These are phyloP conservation scores for Prototheca stagnorum DNA, from an alignment of 163 green algal species.

Conservation along the genomic window DNA sequence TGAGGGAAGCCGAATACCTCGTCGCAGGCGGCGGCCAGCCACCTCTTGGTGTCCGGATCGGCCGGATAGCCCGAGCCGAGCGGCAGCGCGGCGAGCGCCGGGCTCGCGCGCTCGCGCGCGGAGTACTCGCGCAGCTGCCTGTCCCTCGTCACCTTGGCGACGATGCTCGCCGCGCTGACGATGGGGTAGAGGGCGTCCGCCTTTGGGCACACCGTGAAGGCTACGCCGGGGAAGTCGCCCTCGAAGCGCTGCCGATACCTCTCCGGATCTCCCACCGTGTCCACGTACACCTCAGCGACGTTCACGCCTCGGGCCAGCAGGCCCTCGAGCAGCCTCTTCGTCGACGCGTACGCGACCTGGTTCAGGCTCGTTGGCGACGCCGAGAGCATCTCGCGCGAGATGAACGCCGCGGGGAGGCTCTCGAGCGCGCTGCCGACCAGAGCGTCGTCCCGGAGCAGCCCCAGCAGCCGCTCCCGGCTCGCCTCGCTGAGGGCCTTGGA, in stretches of 20 bases:
- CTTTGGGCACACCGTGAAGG: slow-evolving; percentile 78
- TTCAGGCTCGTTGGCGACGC: slow-evolving; percentile 54
- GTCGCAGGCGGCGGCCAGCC: slow-evolving; percentile 50
- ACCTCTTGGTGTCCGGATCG: slow-evolving; percentile 63
- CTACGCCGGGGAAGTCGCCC: slow-evolving; percentile 60
- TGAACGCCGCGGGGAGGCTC: slow-evolving; percentile 28
- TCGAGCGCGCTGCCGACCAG: slow-evolving; percentile 28
- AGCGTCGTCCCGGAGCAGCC: slow-evolving; percentile 19
- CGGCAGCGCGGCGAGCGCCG: neutral
- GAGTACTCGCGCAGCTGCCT: slow-evolving; percentile 9
- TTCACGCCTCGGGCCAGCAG: slow-evolving; percentile 42
- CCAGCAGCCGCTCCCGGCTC: slow-evolving; percentile 43
- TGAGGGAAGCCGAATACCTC: slow-evolving; percentile 66
- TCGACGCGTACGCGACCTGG: slow-evolving; percentile 54
- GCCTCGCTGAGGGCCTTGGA: slow-evolving; percentile 65
- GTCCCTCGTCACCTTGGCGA: slow-evolving; percentile 67
- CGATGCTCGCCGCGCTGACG: slow-evolving; percentile 81
- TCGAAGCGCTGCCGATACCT: slow-evolving; percentile 9
- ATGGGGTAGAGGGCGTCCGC: slow-evolving; percentile 82
- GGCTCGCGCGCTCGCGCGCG: slow-evolving; percentile 4
- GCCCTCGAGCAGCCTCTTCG: slow-evolving; percentile 50
- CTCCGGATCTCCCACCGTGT: slow-evolving; percentile 79
- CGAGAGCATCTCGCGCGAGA: slow-evolving; percentile 51
- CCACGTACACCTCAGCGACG: slow-evolving; percentile 66
- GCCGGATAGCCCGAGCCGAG: slow-evolving; percentile 28